Base-by-base conservation (phyloP, 495 filamentous ascomycete genomes). In the Trichoderma parareesei region DNA sequence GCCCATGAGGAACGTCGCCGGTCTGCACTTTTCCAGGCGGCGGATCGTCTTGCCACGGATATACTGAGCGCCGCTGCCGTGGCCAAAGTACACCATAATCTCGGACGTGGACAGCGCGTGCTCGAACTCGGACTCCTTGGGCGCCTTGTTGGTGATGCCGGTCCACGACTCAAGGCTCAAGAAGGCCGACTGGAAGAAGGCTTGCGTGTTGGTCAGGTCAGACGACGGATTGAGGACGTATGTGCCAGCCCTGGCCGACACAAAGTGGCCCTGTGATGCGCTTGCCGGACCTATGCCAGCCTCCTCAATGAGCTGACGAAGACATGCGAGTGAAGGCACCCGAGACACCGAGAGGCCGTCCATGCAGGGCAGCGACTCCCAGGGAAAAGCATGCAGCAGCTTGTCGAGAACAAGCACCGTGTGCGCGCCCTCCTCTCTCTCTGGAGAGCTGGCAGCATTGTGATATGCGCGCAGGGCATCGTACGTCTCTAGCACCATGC, bases 371-470 rank as follows among this genome's bases (percentile, higher is more conserved):
- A 98, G 76, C 1, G 92, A 96, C 71, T 98, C 94, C 93, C 95
- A 98, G 0, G 94, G 93, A 71, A 98, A 94, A 18, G 85, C 75
- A 65, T 98, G 94, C 16, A 97, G 78, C 16, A 88, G 78, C 73
- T 96, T 96, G 72, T 98, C 94, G 13, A 98, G 82, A n/a, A 98
- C 86, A 3, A 98, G 80, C 60, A 98, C 89, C 0, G 90, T 96
- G 71, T 98, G 94, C 3, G 77, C 76, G n/a, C 72, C 72, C 3
- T 73, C 68, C 40, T 84, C 73, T 60, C 5, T 68, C 66, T 16
- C 70, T 71, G 35, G 65, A 33, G 71, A 71, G 14, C 75, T 76
- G 7, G 74, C 76, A 35, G 80, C 80, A 35, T 85, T 81, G 69
- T 98, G 87, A 69, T 98, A 97, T 1, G 83, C 78, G 37, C 87